These are phyloP conservation scores for Colletotrichum musicola DNA, from an alignment of 2,329 filamentous ascomycete genomes.

Conservation along the genomic window DNA sequence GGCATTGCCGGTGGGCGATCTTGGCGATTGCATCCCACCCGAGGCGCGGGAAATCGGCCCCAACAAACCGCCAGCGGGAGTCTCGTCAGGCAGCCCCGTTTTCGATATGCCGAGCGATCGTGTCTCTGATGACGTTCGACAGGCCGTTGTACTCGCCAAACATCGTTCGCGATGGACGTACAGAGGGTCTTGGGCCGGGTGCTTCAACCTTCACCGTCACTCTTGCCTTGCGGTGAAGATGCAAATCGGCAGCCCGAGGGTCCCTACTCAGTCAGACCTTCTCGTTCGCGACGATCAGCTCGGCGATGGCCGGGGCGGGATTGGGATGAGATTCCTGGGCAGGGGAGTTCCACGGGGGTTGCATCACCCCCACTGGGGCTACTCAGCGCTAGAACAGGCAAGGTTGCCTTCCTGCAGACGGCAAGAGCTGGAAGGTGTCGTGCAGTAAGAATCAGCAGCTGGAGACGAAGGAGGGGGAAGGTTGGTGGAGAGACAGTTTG, in stretches of 20 bases:
- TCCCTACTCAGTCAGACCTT: conserved; percentile 2
- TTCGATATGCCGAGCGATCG: neutral
- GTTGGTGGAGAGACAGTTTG: neutral
- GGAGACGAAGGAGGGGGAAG: neutral
- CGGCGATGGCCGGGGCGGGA: conserved; percentile 4
- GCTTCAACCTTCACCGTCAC: conserved; percentile 8
- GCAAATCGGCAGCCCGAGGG: neutral
- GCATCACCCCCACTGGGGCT: conserved; percentile 12
- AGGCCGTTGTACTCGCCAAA: conserved; percentile 4
- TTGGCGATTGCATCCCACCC: conserved; percentile 9
- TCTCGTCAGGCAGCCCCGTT: neutral
- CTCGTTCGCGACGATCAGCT: conserved; percentile 18
- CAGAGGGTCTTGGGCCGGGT: neutral
- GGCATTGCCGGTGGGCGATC: neutral
- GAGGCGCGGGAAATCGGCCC: neutral
- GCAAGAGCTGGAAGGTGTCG: conserved; percentile 2
- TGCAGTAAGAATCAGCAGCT: conserved; percentile 5
- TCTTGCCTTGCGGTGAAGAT: neutral
- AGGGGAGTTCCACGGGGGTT: neutral
- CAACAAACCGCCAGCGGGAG: neutral
- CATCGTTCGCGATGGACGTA: neutral
- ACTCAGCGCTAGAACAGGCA: conserved; percentile 10
- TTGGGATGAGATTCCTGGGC: neutral
- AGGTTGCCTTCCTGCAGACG: neutral
- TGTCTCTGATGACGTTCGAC: neutral